Evolutionary conservation across 495 filamentous ascomycete genomes (phyloP).

Genomic region (Neurospora sp.): DNA sequence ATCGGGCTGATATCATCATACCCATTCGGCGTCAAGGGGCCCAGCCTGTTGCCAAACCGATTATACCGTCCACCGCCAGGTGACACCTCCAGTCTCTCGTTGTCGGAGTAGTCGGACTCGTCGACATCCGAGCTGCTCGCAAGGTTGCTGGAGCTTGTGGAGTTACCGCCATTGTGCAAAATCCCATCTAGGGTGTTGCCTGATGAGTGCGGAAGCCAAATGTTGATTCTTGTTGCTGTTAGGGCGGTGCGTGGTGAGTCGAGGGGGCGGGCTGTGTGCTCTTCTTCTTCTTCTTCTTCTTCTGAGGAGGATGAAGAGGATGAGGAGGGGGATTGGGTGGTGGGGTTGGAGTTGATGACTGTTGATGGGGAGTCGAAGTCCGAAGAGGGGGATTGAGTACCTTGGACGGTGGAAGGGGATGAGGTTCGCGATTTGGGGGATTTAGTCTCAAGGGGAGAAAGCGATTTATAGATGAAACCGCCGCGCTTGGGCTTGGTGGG

Average conservation of each 20-base stretch:
- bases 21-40: conserved; percentile 41
- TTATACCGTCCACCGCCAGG: not conserved
- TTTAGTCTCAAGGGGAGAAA: not conserved
- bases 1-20: conserved; percentile 46
- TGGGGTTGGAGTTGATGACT: conserved; percentile 2
- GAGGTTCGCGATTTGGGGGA: not conserved
- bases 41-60: conserved; percentile 10
- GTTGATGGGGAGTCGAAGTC: not conserved
- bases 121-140: not conserved
- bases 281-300: conserved; percentile 18
- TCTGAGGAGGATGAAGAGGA: not conserved
- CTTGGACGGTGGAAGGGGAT: not conserved
- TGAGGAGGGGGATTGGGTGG: not conserved
- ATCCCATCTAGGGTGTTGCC: conserved; percentile 27
- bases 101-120: not conserved
- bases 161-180: not conserved
- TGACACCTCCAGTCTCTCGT: not conserved
- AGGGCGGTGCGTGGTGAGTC: not conserved
- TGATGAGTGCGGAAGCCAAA: conserved; percentile 1
- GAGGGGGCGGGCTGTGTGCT: conserved; percentile 28
- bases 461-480: not conserved
- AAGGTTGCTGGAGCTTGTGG: not conserved
- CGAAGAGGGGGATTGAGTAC: not conserved
- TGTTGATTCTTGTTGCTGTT: conserved; percentile 9
- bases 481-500: not conserved